Conservation (phyloP, 1,284 basidiomycete genomes). For the Tylopilus sp. region DNA sequence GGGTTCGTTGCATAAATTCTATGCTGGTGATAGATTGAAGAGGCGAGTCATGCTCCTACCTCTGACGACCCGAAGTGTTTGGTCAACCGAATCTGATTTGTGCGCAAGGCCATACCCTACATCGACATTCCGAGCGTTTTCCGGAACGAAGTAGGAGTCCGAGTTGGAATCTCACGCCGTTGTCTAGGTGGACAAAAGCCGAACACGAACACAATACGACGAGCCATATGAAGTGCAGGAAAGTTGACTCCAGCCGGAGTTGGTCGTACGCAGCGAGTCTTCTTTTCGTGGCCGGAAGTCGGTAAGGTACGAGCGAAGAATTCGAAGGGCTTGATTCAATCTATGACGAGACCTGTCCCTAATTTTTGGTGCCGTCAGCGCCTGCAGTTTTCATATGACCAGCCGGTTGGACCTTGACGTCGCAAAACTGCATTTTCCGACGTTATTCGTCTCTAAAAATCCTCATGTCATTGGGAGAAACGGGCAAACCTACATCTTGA, state of each 20-base stretch:
- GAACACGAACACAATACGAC: neutral
- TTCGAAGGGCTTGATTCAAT: neutral
- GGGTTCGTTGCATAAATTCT: neutral
- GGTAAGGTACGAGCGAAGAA: neutral
- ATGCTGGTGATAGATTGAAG: neutral
- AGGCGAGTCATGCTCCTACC: neutral
- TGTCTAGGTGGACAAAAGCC: neutral
- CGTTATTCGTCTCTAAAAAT: neutral
- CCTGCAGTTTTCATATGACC: neutral
- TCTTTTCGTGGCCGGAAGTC: neutral
- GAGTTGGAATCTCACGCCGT: neutral
- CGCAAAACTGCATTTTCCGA: neutral
- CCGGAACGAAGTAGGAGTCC: neutral
- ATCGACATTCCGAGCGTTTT: neutral
- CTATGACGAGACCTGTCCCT: neutral
- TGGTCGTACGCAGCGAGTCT: neutral
- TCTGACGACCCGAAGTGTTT: neutral
- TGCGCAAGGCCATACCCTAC: neutral
- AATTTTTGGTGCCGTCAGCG: neutral
- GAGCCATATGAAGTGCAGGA: neutral
- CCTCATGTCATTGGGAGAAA: neutral
- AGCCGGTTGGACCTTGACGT: too few species aligned
- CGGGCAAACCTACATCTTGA: too few species aligned
- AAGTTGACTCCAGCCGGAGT: neutral
- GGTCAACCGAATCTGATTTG: neutral